These are phyloP conservation scores for Ampelomyces quisqualis DNA, from an alignment of 2,329 filamentous ascomycete species.

Conservation along the genomic window DNA sequence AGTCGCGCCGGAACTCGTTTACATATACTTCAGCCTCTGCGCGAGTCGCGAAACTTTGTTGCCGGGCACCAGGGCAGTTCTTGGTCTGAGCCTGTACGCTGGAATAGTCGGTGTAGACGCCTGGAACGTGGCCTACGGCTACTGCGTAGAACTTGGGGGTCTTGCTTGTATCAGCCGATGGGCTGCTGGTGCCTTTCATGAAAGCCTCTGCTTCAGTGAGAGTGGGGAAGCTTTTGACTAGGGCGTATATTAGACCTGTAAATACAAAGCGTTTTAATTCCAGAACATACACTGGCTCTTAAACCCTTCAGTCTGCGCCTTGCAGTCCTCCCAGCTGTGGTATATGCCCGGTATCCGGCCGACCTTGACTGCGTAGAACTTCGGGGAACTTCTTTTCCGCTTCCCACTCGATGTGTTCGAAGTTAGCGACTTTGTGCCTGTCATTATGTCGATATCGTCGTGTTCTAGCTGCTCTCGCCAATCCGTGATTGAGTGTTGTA, in stretches of 20 bases:
- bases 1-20: conserved; percentile 29
- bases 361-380: conserved; percentile 65
- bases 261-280: not conserved
- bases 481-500: not conserved
- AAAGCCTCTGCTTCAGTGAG: conserved; percentile 77
- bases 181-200: conserved; percentile 58
- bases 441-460: conserved; percentile 16
- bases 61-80: conserved; percentile 67
- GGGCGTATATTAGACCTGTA: conserved; percentile 5
- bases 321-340: conserved; percentile 62
- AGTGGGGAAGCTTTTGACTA: conserved; percentile 78
- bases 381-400: conserved; percentile 56
- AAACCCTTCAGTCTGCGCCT: conserved; percentile 62
- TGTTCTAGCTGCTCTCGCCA: not conserved
- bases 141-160: conserved; percentile 61
- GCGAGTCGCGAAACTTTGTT: conserved; percentile 50
- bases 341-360: conserved; percentile 65
- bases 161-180: conserved; percentile 44
- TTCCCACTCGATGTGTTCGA: conserved; percentile 48
- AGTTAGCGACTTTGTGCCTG: conserved; percentile 20
- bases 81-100: conserved; percentile 71
- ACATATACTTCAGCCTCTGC: conserved; percentile 80
- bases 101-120: conserved; percentile 67
- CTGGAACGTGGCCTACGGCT: conserved; percentile 58
- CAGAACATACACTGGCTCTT: conserved; percentile 44